A percentile compares a stretch with the other conserved stretches of the same genome.
These are phyloP conservation scores for Myxozyma monticola DNA, from an alignment of 805 yeast species.

Conservation along the genomic window DNA sequence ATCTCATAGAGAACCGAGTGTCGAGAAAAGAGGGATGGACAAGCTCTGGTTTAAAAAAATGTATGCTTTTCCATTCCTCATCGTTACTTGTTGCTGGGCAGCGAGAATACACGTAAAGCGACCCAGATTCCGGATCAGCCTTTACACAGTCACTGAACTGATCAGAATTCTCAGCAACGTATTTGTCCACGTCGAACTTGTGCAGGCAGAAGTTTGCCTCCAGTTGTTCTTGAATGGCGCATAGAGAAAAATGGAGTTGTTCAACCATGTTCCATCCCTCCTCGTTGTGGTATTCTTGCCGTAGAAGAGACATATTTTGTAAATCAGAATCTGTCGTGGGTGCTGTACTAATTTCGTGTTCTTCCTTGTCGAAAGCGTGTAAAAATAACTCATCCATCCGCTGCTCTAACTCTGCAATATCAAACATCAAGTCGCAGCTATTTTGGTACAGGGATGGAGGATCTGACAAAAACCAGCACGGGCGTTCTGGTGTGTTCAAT, in stretches of 20 bases:
- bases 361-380: too few species aligned
- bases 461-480: too few species aligned
- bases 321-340: too few species aligned
- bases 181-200: background rate
- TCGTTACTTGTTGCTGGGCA: background rate
- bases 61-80: constrained; percentile 4
- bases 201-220: background rate
- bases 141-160: too few species aligned
- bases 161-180: background rate
- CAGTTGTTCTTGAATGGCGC: background rate
- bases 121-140: background rate
- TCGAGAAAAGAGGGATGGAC: constrained; percentile 9
- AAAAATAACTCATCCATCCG: too few species aligned
- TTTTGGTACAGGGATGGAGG: too few species aligned
- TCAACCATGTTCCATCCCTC: background rate
- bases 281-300: background rate
- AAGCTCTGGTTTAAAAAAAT: constrained; percentile 15
- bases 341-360: too few species aligned
- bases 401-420: too few species aligned
- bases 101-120: too few species aligned
- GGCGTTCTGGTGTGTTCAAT: too few species aligned
- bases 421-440: too few species aligned
- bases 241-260: background rate
- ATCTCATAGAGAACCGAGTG: constrained; percentile 7
- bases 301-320: too few species aligned